Evolutionary conservation across 2,329 filamentous ascomycete species (phyloP).

Genomic region (Elsinoe arachidis): DNA sequence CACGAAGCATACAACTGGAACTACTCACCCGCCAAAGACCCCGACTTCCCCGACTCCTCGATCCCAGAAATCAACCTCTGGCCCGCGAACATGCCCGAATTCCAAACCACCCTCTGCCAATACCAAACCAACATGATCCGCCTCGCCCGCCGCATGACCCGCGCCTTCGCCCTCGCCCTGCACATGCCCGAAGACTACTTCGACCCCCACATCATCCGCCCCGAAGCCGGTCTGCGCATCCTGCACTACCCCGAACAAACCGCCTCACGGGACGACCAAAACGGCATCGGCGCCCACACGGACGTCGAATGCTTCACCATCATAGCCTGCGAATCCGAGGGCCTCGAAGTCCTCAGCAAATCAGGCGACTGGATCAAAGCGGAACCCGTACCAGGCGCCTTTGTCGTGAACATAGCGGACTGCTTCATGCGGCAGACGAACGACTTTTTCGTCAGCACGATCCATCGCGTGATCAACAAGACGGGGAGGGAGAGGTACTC

Average conservation of each 20-base stretch:
- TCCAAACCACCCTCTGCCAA: slow-evolving; percentile 26
- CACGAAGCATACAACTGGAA: slow-evolving; percentile 25
- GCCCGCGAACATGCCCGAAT: slow-evolving; percentile 27
- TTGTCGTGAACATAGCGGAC: slow-evolving; percentile 44
- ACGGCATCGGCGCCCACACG: slow-evolving; percentile 32
- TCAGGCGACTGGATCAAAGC: slow-evolving; percentile 35
- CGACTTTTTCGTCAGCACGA: slow-evolving; percentile 44
- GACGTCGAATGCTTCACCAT: slow-evolving; percentile 43
- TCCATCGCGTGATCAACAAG: slow-evolving; percentile 49
- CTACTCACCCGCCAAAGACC: slow-evolving; percentile 18
- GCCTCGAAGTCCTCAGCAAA: slow-evolving; percentile 35
- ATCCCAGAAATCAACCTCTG: slow-evolving; percentile 24
- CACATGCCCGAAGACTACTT: slow-evolving; percentile 35
- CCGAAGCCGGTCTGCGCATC: slow-evolving; percentile 29
- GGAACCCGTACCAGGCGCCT: slow-evolving; percentile 35
- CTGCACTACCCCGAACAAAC: slow-evolving; percentile 36
- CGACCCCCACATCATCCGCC: slow-evolving; percentile 28
- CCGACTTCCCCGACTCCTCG: slow-evolving; percentile 14
- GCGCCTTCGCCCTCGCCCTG: slow-evolving; percentile 35
- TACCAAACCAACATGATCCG: slow-evolving; percentile 31
- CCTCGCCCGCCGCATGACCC: slow-evolving; percentile 32
- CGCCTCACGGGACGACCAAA: slow-evolving; percentile 24
- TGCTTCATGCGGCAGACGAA: slow-evolving; percentile 45
- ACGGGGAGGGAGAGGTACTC: slow-evolving; percentile 45
- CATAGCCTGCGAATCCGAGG: slow-evolving; percentile 35